phyloP scores from a whole-genome alignment of 2,329 filamentous ascomycete genomes.

The Penicillium sp. region DNA sequence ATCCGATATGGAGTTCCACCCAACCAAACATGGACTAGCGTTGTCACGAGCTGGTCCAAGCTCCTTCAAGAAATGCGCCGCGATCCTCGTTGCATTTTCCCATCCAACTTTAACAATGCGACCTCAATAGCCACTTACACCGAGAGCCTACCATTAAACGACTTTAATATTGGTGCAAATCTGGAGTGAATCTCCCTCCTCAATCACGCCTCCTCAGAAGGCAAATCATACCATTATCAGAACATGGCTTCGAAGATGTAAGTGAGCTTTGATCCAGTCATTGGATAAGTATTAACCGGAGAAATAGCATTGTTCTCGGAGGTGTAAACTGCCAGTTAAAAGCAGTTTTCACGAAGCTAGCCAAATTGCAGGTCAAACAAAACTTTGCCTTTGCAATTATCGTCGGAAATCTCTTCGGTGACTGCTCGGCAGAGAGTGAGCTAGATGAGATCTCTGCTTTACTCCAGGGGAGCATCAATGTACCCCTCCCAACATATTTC shows the following conservation, averaged over 20 bases:
- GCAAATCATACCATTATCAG: neutral
- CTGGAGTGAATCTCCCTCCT: too few species aligned
- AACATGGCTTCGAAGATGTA: slow-evolving; percentile 61
- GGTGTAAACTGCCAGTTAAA: slow-evolving; percentile 77
- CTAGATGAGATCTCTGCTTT: slow-evolving; percentile 65
- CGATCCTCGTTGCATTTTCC: slow-evolving; percentile 7
- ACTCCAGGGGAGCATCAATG: slow-evolving; percentile 67
- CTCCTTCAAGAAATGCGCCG: slow-evolving; percentile 23
- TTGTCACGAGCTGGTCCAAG: slow-evolving; percentile 36
- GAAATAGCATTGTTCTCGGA: slow-evolving; percentile 69
- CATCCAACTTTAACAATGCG: neutral
- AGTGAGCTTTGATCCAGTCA: slow-evolving; percentile 21
- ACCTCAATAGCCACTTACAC: neutral
- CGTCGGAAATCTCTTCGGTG: slow-evolving; percentile 77
- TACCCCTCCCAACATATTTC: slow-evolving; percentile 89
- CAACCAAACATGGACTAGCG: slow-evolving; percentile 5
- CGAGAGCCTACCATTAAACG: neutral
- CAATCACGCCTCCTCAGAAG: neutral
- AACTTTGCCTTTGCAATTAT: slow-evolving; percentile 83
- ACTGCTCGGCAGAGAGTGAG: slow-evolving; percentile 47
- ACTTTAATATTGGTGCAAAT: neutral
- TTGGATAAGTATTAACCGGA: slow-evolving; percentile 16
- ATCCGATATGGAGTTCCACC: slow-evolving; percentile 32
- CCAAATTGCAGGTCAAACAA: slow-evolving; percentile 81
- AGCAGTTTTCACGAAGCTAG: slow-evolving; percentile 75